Evolutionary conservation across 1,139 yeast species (phyloP).

Genomic region (Geotrichum cucujoidarum): DNA sequence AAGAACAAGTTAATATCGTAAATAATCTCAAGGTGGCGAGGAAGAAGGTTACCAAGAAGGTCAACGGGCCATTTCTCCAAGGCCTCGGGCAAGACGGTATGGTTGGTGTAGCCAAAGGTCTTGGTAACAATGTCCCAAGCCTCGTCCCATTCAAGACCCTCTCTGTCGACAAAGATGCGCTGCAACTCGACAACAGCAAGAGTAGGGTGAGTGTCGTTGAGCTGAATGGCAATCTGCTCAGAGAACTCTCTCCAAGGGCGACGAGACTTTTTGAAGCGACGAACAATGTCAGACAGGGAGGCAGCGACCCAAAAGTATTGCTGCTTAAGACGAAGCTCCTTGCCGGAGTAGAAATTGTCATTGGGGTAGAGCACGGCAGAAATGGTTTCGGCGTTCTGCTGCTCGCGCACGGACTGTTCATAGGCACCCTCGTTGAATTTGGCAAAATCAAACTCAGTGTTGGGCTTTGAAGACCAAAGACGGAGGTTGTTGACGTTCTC

Average conservation of each 20-base stretch:
- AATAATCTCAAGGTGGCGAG: constrained; percentile 87
- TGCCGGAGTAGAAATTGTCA: constrained; percentile 87
- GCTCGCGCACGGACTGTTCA: constrained; percentile 73
- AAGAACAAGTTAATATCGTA: constrained; percentile 80
- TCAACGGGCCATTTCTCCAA: constrained; percentile 94
- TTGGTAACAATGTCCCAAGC: constrained; percentile 82
- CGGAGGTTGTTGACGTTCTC: constrained; percentile 82
- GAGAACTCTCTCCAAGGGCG: constrained; percentile 80
- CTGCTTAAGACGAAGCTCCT: constrained; percentile 87
- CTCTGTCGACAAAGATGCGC: constrained; percentile 79
- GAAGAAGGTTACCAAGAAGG: constrained; percentile 68
- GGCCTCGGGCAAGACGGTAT: constrained; percentile 92
- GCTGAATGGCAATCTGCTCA: constrained; percentile 83
- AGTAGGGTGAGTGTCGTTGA: constrained; percentile 94
- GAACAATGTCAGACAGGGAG: constrained; percentile 81
- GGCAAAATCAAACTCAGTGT: constrained; percentile 85
- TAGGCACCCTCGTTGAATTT: constrained; percentile 93
- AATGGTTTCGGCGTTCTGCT: constrained; percentile 85
- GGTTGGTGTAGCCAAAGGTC: constrained; percentile 91
- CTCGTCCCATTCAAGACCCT: constrained; percentile 69
- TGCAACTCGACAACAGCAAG: constrained; percentile 86
- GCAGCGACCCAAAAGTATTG: constrained; percentile 98
- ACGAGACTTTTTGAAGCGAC: constrained; percentile 79
- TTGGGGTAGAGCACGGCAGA: constrained; percentile 91
- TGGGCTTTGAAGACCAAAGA: constrained; percentile 87